Base-by-base conservation (phyloP, 1,139 yeast species). In the Scheffersomyces segobiensis region DNA sequence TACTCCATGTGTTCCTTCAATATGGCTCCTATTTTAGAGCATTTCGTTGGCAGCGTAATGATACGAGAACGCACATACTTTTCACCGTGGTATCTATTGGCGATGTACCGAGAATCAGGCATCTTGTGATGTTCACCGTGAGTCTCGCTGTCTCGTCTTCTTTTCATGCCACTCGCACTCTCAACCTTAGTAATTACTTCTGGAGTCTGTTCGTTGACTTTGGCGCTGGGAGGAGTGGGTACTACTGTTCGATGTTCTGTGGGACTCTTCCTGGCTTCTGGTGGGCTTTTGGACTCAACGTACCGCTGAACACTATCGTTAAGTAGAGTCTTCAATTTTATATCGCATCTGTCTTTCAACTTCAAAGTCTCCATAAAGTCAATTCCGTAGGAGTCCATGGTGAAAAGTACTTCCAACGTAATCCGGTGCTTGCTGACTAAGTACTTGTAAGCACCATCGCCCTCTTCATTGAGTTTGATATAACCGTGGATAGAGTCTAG, bases 1-100 rank as follows among this genome's bases (percentile, higher is more conserved):
- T 32, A 32, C 12, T 32, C 17, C 42, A 32, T 52, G 12, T 64
- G 32, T 42, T 50, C 52, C 2, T 49, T 19, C 26, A 50, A 26
- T 26, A 57, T 58, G 17, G 52, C 18, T 20, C 50, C 42, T 24
- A 60, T 55, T 47, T 58, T 32, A 18, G 42, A 32, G 12, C 12
- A 60, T 48, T 14, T 47, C 50, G 22, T 22, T 21, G 24, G 39
- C 20, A 19, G 55, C 49, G 26, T 48, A 49, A 60, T 46, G 10
- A 69, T 46, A 7, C 54, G 54, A 1, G 57, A 51, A 2, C 56
- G 55, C 2, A 71, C 53, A 57, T 67, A 70, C 32, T 58, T 54
- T 39, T 57, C 59, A 1, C 74, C 75, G 56, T 67, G 72, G 53
- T 60, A 62, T 17, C 72, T 55, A 51, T 69, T 67, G 39, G 70